A percentile compares a stretch with the other conserved stretches of the same genome.
Conservation (phyloP, 2,329 filamentous ascomycete species). For the Biscogniauxia sp. region DNA sequence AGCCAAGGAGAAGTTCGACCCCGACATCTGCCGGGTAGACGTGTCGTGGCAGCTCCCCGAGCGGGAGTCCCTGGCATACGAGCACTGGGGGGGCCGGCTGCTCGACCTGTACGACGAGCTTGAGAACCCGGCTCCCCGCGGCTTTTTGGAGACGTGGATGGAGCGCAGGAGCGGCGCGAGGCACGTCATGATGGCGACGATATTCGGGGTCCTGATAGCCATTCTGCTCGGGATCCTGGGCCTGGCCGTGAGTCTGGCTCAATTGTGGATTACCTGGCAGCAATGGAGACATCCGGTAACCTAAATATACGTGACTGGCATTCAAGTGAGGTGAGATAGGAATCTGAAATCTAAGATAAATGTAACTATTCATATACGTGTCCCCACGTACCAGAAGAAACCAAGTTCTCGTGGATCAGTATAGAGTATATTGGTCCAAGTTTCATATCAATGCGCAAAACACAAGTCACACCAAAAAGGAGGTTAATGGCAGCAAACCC, state of each 20-base stretch:
- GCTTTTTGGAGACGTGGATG: conserved; percentile 4
- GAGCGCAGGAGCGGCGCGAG: conserved; percentile 4
- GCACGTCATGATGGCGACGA: conserved; percentile 3
- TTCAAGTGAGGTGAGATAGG: no score
- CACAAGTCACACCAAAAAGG: no score
- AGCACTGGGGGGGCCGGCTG: conserved; percentile 5
- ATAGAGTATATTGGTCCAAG: no score
- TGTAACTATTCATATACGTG: no score
- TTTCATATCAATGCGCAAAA: no score
- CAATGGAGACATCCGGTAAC: conserved; percentile 4
- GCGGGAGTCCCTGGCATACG: conserved; percentile 1
- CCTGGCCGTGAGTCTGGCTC: conserved; percentile 2
- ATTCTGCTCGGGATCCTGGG: conserved; percentile 1
- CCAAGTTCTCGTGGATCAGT: no score
- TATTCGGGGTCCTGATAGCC: conserved; percentile 5
- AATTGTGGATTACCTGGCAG: conserved; percentile 6
- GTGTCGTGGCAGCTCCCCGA: background rate
- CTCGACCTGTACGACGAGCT: conserved; percentile 10
- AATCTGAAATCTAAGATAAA: no score
- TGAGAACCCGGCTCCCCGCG: conserved; percentile 9
- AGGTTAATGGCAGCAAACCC: no score
- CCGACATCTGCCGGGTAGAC: conserved; percentile 7
- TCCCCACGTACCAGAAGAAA: no score
- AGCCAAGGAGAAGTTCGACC: conserved; percentile 13
- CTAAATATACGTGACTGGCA: no score